These are phyloP conservation scores for Coccomyxa sp. DNA, from an alignment of 139 green algal species.

Conservation along the genomic window DNA sequence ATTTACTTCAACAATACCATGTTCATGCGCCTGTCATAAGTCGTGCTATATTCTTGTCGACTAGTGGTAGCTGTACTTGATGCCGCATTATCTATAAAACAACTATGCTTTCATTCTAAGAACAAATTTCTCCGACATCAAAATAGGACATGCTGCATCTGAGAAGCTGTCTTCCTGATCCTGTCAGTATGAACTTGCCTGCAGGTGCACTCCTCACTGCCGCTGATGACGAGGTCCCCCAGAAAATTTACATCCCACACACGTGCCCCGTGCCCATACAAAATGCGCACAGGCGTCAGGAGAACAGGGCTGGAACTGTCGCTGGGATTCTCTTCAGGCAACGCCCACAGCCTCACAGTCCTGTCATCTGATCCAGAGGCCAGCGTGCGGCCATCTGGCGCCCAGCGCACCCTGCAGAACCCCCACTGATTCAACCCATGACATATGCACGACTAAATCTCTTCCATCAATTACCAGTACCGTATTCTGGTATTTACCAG, in stretches of 20 bases:
- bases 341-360: constrained; percentile 36
- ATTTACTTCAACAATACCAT: background rate
- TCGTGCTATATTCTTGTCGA: background rate
- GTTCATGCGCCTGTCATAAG: background rate
- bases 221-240: constrained; percentile 18
- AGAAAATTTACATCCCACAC: constrained; percentile 30
- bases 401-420: constrained; percentile 35
- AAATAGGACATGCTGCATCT: background rate
- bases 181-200: background rate
- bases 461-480: background rate
- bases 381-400: constrained; percentile 17
- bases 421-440: background rate
- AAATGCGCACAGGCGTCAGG: background rate
- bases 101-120: background rate
- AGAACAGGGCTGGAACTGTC: background rate
- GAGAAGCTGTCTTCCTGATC: no score
- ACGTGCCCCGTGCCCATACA: constrained; percentile 30
- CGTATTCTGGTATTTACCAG: background rate
- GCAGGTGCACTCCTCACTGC: constrained; percentile 28
- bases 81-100: background rate
- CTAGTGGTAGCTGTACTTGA: background rate
- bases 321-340: background rate
- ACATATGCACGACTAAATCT: background rate
- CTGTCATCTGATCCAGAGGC: constrained; percentile 46
- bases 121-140: background rate